These are phyloP conservation scores for Phylloporus sp. DNA, from an alignment of 768 basidiomycete species.

Conservation along the genomic window DNA sequence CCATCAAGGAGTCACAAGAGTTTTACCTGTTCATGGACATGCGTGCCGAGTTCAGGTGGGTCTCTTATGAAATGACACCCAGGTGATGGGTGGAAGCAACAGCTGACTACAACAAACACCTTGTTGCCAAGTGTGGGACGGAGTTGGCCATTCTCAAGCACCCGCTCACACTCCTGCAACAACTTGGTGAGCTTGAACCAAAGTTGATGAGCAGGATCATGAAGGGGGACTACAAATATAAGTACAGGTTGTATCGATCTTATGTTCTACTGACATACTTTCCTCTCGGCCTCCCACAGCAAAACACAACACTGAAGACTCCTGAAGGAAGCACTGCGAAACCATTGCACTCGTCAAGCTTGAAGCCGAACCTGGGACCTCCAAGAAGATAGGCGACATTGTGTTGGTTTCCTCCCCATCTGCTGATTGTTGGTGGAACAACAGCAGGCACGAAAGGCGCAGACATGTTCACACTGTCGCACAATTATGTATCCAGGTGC, in stretches of 20 bases:
- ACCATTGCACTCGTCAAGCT: neutral
- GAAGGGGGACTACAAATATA: slow-evolving; percentile 12
- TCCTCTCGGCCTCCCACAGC: neutral
- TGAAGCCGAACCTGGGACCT: neutral
- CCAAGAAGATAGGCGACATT: neutral
- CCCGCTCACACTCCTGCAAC: slow-evolving; percentile 3
- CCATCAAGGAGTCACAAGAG: neutral
- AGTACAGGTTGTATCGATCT: neutral
- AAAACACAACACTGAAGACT: neutral
- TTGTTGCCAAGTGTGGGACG: neutral
- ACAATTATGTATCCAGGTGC: slow-evolving; percentile 3
- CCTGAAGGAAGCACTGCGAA: neutral
- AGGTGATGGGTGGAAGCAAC: neutral
- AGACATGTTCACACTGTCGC: neutral
- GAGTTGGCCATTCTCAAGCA: neutral
- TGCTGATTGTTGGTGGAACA: no score
- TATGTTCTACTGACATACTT: neutral
- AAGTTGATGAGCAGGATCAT: slow-evolving; percentile 4
- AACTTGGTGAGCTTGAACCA: neutral
- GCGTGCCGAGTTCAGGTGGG: neutral
- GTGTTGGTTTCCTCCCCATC: neutral
- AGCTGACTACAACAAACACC: neutral
- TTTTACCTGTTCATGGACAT: neutral
- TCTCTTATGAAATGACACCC: neutral
- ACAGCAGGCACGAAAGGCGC: neutral